phyloP scores from a whole-genome alignment of 768 basidiomycete species.

The Termitomyces sp. region DNA sequence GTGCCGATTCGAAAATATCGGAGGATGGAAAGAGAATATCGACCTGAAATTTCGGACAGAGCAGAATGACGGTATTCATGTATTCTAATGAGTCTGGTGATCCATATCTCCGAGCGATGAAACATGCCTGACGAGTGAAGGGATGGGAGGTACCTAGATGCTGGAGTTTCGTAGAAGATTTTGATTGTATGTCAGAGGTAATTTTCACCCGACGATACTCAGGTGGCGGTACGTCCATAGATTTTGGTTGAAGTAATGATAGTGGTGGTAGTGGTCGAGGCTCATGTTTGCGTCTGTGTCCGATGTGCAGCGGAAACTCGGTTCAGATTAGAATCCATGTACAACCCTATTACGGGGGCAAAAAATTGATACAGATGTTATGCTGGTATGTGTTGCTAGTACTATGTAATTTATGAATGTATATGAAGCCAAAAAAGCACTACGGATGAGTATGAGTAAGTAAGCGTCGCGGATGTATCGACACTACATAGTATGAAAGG shows the following conservation, averaged over 20 bases:
- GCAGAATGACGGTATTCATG: background rate
- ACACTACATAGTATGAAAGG: conserved; percentile 9
- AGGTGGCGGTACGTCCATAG: background rate
- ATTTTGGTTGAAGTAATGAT: background rate
- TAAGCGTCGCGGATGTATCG: background rate
- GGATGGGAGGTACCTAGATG: conserved; percentile 40
- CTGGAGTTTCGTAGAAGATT: conserved; percentile 22
- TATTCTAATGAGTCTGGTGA: background rate
- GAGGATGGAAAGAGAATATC: conserved; percentile 59
- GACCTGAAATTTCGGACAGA: conserved; percentile 35
- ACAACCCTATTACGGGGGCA: conserved; percentile 8
- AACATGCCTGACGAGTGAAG: conserved; percentile 48
- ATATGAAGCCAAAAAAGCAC: conserved; percentile 6
- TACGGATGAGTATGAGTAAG: conserved; percentile 4
- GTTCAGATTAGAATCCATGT: conserved; percentile 4
- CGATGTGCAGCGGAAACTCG: background rate
- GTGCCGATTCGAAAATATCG: conserved; percentile 29
- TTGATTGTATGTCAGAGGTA: conserved; percentile 13
- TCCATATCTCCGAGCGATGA: background rate
- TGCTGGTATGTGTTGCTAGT: conserved; percentile 2
- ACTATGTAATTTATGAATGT: conserved; percentile 13
- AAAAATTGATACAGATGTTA: conserved; percentile 10
- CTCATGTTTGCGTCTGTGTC: background rate
- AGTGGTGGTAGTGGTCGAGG: background rate
- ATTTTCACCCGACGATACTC: conserved; percentile 21